Percentiles rank a stretch among this genome's conserved stretches.
phyloP scores from a whole-genome alignment of 2,329 filamentous ascomycete genomes.

The Lachnellula arida region DNA sequence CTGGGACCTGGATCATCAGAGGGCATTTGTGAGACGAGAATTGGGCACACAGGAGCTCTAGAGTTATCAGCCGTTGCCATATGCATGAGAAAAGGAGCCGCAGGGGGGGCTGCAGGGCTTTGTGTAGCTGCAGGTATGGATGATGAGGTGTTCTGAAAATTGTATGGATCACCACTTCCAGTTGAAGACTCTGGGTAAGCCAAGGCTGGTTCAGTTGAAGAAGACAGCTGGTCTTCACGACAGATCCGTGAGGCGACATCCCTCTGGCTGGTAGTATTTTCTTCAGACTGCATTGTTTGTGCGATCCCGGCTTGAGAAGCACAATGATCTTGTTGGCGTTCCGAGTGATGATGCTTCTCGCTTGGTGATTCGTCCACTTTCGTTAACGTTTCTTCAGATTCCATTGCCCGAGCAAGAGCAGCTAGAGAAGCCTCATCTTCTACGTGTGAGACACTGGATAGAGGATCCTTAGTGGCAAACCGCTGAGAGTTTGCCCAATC shows the following conservation, averaged over 20 bases:
- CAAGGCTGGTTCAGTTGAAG: not conserved
- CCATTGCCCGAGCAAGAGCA: constrained; percentile 14
- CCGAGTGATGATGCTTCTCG: not conserved
- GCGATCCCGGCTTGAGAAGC: not conserved
- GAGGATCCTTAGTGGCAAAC: constrained; percentile 15
- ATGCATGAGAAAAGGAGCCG: not conserved
- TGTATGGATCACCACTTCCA: not conserved
- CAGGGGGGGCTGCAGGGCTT: not conserved
- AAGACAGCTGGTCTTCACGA: not conserved
- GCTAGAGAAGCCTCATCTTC: constrained; percentile 20
- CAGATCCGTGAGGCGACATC: not conserved
- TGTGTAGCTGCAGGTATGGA: not conserved
- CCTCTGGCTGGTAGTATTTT: not conserved
- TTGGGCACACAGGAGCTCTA: not conserved
- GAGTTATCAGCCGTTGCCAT: not conserved
- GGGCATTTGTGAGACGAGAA: not conserved
- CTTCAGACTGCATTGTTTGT: not conserved
- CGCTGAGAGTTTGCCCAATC: not conserved
- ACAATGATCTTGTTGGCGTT: not conserved
- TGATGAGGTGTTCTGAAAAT: not conserved
- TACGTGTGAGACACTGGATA: constrained; percentile 16
- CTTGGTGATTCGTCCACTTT: not conserved
- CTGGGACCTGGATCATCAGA: not conserved
- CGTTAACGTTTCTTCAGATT: not conserved
- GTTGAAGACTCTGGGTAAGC: not conserved